Conservation (phyloP, 371 early-diverging fungal species). For the Mucor plumbeus region DNA sequence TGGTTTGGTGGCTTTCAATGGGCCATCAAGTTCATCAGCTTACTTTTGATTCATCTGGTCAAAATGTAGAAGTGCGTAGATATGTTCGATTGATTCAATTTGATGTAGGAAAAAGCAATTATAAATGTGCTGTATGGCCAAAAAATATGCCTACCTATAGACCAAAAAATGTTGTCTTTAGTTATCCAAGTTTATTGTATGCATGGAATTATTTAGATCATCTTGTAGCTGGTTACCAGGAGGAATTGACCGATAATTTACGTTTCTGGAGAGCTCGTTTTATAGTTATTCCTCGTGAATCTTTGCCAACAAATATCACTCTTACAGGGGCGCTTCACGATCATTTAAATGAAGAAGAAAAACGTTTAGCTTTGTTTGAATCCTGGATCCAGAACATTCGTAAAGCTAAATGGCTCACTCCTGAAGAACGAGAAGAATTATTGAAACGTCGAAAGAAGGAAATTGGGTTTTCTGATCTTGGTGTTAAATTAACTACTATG, state of each 20-base stretch:
- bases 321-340: slow-evolving; percentile 39
- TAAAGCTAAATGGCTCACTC: slow-evolving; percentile 59
- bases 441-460: slow-evolving; percentile 49
- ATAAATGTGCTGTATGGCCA: slow-evolving; percentile 91
- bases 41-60: slow-evolving; percentile 71
- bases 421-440: slow-evolving; percentile 53
- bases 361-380: slow-evolving; percentile 85
- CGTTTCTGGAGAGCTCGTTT: slow-evolving; percentile 91
- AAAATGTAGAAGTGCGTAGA: slow-evolving; percentile 87
- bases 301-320: slow-evolving; percentile 50
- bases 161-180: slow-evolving; percentile 64
- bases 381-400: slow-evolving; percentile 81
- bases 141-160: slow-evolving; percentile 69
- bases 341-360: slow-evolving; percentile 89
- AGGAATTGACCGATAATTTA: slow-evolving; percentile 79
- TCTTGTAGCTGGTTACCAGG: slow-evolving; percentile 84
- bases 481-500: slow-evolving; percentile 52
- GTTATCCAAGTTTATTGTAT: slow-evolving; percentile 79
- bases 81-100: slow-evolving; percentile 76
- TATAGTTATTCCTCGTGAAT: slow-evolving; percentile 86
- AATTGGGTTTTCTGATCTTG: slow-evolving; percentile 43
- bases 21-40: slow-evolving; percentile 86
- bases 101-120: slow-evolving; percentile 66
- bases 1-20: slow-evolving; percentile 77
- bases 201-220: slow-evolving; percentile 96